phyloP scores from a whole-genome alignment of 257 asterid species.

The Craterostigma plantagineum region DNA sequence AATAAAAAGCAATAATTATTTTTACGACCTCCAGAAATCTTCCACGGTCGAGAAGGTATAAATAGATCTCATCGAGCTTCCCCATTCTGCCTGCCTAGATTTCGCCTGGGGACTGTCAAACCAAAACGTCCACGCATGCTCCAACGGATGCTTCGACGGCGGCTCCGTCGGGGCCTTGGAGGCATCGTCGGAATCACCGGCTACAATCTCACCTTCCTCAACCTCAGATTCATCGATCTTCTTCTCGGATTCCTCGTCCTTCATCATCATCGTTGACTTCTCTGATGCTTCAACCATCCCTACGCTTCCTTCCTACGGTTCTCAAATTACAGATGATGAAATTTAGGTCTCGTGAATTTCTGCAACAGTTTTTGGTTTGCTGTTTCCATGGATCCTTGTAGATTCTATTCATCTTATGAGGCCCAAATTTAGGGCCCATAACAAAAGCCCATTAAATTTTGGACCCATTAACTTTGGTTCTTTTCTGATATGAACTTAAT shows the following conservation, averaged over 20 bases:
- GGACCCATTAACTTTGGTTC: no score
- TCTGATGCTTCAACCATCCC: slow-evolving; percentile 6
- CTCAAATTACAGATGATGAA: no score
- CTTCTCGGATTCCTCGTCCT: slow-evolving; percentile 4
- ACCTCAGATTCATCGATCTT: slow-evolving; percentile 15
- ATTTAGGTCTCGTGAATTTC: no score
- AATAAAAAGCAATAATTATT: background rate
- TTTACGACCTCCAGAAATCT: slow-evolving; percentile 35
- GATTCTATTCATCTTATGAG: no score
- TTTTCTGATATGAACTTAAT: no score
- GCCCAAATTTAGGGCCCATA: no score
- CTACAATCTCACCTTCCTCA: slow-evolving; percentile 35
- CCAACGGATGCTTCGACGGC: slow-evolving; percentile 26
- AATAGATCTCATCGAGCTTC: slow-evolving; percentile 33
- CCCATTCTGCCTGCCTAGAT: slow-evolving; percentile 24
- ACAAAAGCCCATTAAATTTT: no score
- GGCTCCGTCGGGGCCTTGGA: slow-evolving; percentile 11
- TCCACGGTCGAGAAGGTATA: slow-evolving; percentile 34
- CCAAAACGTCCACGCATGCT: slow-evolving; percentile 51
- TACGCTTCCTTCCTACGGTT: no score
- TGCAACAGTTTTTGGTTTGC: no score
- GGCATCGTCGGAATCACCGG: slow-evolving; percentile 13
- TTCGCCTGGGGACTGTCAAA: slow-evolving; percentile 27
- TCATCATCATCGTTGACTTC: slow-evolving; percentile 5
- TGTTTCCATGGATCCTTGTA: no score